Base-by-base conservation (phyloP, 1,139 yeast species). In the Blastobotrys proliferans region DNA sequence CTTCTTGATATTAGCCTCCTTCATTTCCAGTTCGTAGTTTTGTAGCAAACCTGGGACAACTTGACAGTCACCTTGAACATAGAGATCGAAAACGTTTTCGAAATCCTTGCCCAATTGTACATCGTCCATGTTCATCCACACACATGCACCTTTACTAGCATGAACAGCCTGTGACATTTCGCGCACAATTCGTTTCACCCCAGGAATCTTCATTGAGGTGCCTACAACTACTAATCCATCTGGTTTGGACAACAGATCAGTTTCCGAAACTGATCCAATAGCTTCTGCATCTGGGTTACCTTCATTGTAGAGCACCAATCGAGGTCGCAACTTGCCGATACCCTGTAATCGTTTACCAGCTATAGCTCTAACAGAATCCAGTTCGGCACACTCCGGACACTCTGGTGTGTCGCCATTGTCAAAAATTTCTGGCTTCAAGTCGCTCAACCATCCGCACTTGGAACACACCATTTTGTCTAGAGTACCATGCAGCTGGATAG, bases 241-340 rank as follows among this genome's bases (percentile, higher is more conserved):
- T 3, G 49, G 49, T 49, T 70, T 75, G 37, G 76, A 64, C 52
- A 72, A 73, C 41, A 85, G 61, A 61, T 87, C 96, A 5, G 72
- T 66, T 48, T 76, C 80, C 4, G 88, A 74, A 1, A 90, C 82
- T 44, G 77, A 75, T 1, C 95, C 88, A 41, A 87, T 77, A 4
- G 81, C 74, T 49, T 87, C 96, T 37, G 90, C 82, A 58, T 86
- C 94, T 1, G 95, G 95, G 57, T 87, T 95, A 53, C 79, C 74
- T 59, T 87, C 96, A 47, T 92, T 92, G 60, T 87, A 87, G 33
- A 87, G 67, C 1, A 87, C 94, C 40, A 87, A 83, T 51, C 86
- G 76, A 1, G 96, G 96, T 46, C 95, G 70, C 40, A 87, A 64
- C 40, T 81, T 68, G 1, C 96, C 96, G 19, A 81, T 70, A 0